A percentile compares a stretch with the other conserved stretches of the same genome.
These are phyloP conservation scores for Lachancea sp. DNA, from an alignment of 805 yeast species.

Conservation along the genomic window DNA sequence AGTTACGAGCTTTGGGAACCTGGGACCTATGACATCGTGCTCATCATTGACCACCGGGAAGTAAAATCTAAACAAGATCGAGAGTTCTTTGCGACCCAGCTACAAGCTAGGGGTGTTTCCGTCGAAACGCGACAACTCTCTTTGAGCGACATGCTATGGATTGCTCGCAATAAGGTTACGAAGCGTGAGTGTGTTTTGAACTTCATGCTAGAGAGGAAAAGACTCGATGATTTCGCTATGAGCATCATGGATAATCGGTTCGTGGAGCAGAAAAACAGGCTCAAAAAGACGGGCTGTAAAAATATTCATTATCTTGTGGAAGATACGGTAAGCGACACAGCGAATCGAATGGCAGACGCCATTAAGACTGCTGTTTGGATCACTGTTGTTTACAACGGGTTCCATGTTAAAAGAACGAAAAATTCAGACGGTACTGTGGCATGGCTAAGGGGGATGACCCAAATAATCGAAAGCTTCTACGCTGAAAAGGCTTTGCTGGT, in stretches of 20 bases:
- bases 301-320: slow-evolving; percentile 76
- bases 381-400: slow-evolving; percentile 58
- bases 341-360: slow-evolving; percentile 47
- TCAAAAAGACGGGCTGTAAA: slow-evolving; percentile 59
- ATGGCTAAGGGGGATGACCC: slow-evolving; percentile 37
- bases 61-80: slow-evolving; percentile 62
- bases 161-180: slow-evolving; percentile 59
- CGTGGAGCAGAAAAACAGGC: slow-evolving; percentile 75
- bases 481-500: slow-evolving; percentile 39
- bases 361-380: slow-evolving; percentile 71
- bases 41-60: slow-evolving; percentile 79
- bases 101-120: slow-evolving; percentile 43
- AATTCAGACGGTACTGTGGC: slow-evolving; percentile 69
- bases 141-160: slow-evolving; percentile 87
- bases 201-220: slow-evolving; percentile 82
- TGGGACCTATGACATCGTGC: slow-evolving; percentile 50
- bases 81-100: slow-evolving; percentile 55
- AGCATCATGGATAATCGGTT: slow-evolving; percentile 88
- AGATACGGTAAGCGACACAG: slow-evolving; percentile 44
- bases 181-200: slow-evolving; percentile 64
- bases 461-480: slow-evolving; percentile 44
- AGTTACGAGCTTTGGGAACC: slow-evolving; percentile 50
- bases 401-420: slow-evolving; percentile 60
- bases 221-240: slow-evolving; percentile 75
- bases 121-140: slow-evolving; percentile 54